phyloP scores from a whole-genome alignment of 139 green algal genomes.

The Chlamydomonas eustigma region DNA sequence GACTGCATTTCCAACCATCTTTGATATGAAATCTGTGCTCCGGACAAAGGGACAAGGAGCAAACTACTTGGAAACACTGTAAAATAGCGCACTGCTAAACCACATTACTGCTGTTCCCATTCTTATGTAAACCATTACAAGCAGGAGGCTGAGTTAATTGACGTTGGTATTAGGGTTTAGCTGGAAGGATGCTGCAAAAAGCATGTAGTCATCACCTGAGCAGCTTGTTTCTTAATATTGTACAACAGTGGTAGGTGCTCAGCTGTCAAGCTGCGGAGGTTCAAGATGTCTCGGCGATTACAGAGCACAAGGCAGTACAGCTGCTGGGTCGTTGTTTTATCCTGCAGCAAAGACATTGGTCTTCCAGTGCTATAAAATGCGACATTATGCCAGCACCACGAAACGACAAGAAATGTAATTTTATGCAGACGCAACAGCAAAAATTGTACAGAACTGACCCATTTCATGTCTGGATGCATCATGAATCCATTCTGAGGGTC shows the following conservation, averaged over 20 bases:
- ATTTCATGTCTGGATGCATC: conserved; percentile 60
- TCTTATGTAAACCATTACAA: no score
- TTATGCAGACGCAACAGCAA: neutral
- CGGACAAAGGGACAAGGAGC: neutral
- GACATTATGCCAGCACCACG: no score
- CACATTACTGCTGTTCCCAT: neutral
- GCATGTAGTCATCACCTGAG: conserved; percentile 10
- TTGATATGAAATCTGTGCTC: no score
- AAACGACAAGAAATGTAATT: neutral
- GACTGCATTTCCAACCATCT: no score
- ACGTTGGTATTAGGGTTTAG: neutral
- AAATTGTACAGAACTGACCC: conserved; percentile 28
- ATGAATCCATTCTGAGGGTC: conserved; percentile 52
- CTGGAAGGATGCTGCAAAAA: neutral
- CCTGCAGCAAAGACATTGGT: conserved; percentile 10
- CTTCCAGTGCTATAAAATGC: no score
- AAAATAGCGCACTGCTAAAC: neutral
- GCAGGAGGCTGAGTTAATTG: neutral
- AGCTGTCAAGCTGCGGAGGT: conserved; percentile 34
- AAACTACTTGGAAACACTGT: no score
- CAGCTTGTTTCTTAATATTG: conserved; percentile 41
- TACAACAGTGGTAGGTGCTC: conserved; percentile 48
- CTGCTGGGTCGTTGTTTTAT: conserved; percentile 29
- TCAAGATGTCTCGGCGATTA: conserved; percentile 33
- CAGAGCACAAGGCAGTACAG: conserved; percentile 60